Percentiles rank a stretch among this genome's conserved stretches.
phyloP scores from a whole-genome alignment of 2,329 filamentous ascomycete species.

The Aureobasidium sp. region DNA sequence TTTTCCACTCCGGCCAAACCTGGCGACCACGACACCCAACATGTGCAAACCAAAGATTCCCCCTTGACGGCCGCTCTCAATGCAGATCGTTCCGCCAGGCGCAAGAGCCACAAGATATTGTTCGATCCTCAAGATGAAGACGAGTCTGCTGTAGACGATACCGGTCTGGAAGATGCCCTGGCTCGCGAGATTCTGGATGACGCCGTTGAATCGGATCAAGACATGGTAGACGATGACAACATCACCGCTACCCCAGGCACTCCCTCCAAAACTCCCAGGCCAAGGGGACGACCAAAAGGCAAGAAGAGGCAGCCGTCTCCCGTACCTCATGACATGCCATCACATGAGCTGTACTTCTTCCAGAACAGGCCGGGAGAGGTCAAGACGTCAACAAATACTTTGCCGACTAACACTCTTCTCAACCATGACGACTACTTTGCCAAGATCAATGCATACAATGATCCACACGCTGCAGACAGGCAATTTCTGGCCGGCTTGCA shows the following conservation, averaged over 20 bases:
- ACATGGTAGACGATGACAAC: slow-evolving; percentile 27
- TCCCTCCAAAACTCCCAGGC: slow-evolving; percentile 34
- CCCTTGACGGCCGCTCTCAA: slow-evolving; percentile 57
- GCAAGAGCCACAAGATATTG: slow-evolving; percentile 71
- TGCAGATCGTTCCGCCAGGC: slow-evolving; percentile 75
- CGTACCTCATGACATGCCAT: slow-evolving; percentile 70
- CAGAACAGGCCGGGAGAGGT: slow-evolving; percentile 75
- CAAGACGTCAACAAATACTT: slow-evolving; percentile 80
- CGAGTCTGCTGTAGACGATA: slow-evolving; percentile 43
- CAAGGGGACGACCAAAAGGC: slow-evolving; percentile 46
- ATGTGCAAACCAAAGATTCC: slow-evolving; percentile 35
- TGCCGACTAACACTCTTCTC: slow-evolving; percentile 65
- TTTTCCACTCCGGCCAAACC: slow-evolving; percentile 37
- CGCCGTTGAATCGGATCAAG: slow-evolving; percentile 42
- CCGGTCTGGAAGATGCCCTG: slow-evolving; percentile 59
- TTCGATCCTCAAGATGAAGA: slow-evolving; percentile 63
- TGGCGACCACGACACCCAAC: slow-evolving; percentile 22
- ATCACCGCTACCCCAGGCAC: slow-evolving; percentile 34
- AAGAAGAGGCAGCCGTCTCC: slow-evolving; percentile 55
- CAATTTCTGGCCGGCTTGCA: slow-evolving; percentile 67
- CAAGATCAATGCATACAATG: slow-evolving; percentile 52
- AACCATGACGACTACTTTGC: slow-evolving; percentile 90
- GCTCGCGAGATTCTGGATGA: slow-evolving; percentile 58
- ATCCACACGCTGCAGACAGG: slow-evolving; percentile 63
- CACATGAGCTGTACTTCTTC: slow-evolving; percentile 88